Base-by-base conservation (phyloP, 2,329 filamentous ascomycete genomes). In the Colletotrichum gloeosporioides region DNA sequence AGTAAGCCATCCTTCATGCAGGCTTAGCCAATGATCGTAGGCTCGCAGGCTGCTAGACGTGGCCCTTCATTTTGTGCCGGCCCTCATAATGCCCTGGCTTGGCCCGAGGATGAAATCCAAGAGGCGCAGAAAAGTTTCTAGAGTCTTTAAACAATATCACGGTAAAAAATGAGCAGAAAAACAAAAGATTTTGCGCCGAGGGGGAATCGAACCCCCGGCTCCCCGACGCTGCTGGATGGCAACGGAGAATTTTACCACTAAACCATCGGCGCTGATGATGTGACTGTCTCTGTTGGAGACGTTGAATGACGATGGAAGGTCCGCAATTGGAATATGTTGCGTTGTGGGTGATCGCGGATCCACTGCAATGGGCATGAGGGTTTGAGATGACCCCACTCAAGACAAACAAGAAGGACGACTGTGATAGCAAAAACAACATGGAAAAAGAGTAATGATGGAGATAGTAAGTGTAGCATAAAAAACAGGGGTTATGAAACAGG, bases 251-350 rank as follows among this genome's bases (percentile, higher is more conserved):
- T 53, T 53, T 53, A 53, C 44, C 44, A 53, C 44, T 53, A 53
- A 53, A 53, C 44, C 44, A 53, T 53, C 44, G 44, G 44, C 44
- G 44, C 44, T 53, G 10, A 13, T 53, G 10, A 22, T 49, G 39
- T 12, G 12, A 2, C 7, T 2, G 39, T 12, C 3, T 49, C 18
- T 7, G 18, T 4, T n/a, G 5, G 39, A 49, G 39, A 49, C 18
- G 1, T 9, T 18, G 9, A n/a, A 49, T 49, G 18, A 4, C 0
- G 3, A 1, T 12, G 39, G 4, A 2, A 0, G 18, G 18, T n/a
- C 18, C 39, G 18, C 18, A 49, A n/a, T n/a, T 49, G 18, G 39
- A 49, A n/a, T 49, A 49, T 53, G 2, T 4, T 22, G 39, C 18
- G 44, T 53, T 53, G 44, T 53, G 44, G n/a, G n/a, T 22, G 44